phyloP scores from a whole-genome alignment of 495 filamentous ascomycete species.

The Aspergillus affinis region DNA sequence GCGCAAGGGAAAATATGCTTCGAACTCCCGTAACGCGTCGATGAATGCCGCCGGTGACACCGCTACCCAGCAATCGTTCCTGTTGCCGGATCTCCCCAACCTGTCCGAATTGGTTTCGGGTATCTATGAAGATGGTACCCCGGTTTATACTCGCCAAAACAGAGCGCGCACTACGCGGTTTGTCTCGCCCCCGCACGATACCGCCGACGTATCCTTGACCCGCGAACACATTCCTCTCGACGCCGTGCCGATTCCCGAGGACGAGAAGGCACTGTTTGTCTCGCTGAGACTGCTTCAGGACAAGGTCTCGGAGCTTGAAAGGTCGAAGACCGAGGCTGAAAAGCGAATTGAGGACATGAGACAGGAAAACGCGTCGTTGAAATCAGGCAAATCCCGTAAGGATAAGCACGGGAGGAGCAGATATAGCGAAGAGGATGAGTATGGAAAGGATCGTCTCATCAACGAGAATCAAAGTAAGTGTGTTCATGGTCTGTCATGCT shows the following conservation, averaged over 20 bases:
- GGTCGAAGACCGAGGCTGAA: conserved; percentile 57
- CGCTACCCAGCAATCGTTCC: conserved; percentile 57
- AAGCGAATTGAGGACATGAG: conserved; percentile 55
- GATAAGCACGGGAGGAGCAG: conserved; percentile 44
- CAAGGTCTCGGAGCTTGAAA: conserved; percentile 61
- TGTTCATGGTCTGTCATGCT: neutral
- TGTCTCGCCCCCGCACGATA: conserved; percentile 45
- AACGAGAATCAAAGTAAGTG: conserved; percentile 57
- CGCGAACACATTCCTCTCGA: conserved; percentile 54
- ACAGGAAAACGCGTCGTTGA: conserved; percentile 56
- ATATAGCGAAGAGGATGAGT: conserved; percentile 42
- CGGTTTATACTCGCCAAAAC: conserved; percentile 55
- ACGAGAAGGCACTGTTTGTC: conserved; percentile 69
- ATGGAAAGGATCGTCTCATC: conserved; percentile 34
- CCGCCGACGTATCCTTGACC: conserved; percentile 36
- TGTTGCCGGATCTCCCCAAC: conserved; percentile 67
- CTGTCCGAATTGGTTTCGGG: conserved; percentile 71
- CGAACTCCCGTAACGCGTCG: conserved; percentile 21
- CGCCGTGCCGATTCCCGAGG: conserved; percentile 63
- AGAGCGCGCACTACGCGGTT: conserved; percentile 57
- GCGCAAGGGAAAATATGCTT: conserved; percentile 28
- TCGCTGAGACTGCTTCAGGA: conserved; percentile 66
- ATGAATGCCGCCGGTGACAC: conserved; percentile 36
- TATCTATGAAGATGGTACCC: conserved; percentile 64
- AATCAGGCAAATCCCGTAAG: conserved; percentile 44